These are phyloP conservation scores for Aspergillus tamarii DNA, from an alignment of 2,329 filamentous ascomycete species.

Conservation along the genomic window DNA sequence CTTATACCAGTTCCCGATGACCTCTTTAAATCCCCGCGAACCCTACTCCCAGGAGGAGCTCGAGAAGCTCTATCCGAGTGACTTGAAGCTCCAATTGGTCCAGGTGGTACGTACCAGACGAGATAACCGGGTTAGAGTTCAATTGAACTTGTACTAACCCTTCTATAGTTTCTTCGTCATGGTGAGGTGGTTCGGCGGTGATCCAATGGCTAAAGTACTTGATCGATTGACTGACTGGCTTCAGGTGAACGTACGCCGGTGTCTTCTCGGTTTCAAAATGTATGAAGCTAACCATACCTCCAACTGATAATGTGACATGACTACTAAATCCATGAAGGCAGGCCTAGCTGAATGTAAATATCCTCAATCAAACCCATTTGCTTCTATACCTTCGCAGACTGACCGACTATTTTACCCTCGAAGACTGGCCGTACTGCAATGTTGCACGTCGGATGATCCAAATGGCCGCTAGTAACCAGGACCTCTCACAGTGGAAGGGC, in stretches of 20 bases:
- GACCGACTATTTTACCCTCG: slow-evolving; percentile 10
- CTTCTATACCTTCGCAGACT: slow-evolving; percentile 3
- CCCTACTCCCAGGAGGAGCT: slow-evolving; percentile 84
- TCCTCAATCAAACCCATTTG: slow-evolving; percentile 1
- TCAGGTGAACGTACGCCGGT: slow-evolving; percentile 78
- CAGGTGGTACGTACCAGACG: slow-evolving; percentile 65
- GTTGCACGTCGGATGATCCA: slow-evolving; percentile 72
- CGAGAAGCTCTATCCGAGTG: slow-evolving; percentile 74
- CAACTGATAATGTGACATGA: slow-evolving; percentile 8
- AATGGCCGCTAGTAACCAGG: slow-evolving; percentile 59
- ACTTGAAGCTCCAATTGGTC: slow-evolving; percentile 82
- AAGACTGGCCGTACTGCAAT: slow-evolving; percentile 88
- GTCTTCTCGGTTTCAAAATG: slow-evolving; percentile 82
- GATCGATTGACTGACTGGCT: slow-evolving; percentile 12
- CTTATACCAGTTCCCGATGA: slow-evolving; percentile 59
- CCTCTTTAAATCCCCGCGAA: slow-evolving; percentile 71
- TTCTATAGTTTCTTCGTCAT: slow-evolving; percentile 67
- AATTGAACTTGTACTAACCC: slow-evolving; percentile 20
- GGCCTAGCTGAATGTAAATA: slow-evolving; percentile 53
- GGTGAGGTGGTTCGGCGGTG: slow-evolving; percentile 52
- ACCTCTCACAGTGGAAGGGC: slow-evolving; percentile 58
- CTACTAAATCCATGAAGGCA: slow-evolving; percentile 42
- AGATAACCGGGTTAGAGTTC: neutral
- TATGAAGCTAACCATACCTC: slow-evolving; percentile 28
- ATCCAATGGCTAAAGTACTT: neutral